Evolutionary conservation across 2,329 filamentous ascomycete species (phyloP), one percentile per base, ranked within the genome.

Genomic region (Calonectria ilicicola): DNA sequence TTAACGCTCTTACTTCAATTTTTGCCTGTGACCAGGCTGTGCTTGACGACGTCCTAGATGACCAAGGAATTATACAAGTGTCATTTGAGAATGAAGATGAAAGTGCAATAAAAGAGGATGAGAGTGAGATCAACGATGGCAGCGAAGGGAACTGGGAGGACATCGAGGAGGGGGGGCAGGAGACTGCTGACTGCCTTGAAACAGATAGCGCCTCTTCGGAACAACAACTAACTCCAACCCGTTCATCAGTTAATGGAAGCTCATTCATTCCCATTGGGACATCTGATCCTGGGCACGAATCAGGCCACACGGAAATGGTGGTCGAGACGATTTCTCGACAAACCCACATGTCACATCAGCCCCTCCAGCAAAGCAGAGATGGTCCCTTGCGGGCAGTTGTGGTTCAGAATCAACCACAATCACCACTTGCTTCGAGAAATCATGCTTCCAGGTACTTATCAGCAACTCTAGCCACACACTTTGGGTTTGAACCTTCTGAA

Each of bases 1-100:
- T 76, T 2, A 72, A 66, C 5, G 67, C 63, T 9, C n/a, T 76
- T 5, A 75, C 74, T 19, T 69, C 75, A 2, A 74, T 76, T 9
- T 72, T 77, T 46, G 73, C 75, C 0, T 67, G 7, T 26, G 32
- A 62, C 35, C 27, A 42, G 46, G 2, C 63, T 15, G 6, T 51
- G 9, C 29, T 70, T 15, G 35, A 19, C 9, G 60, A 64, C 12
- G 6, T 42, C 21, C 4, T 63, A 49, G 21, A 72, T 23, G 17
- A 35, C 62, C 19, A 74, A 19, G 75, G 75, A 1, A 74, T 76
- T 17, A 26, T 77, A 65, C 40, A 70, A 9, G 35, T 76, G 29
- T 5, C 63, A 5, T 72, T 74, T 2, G 65, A 74, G 0, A 67
- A 76, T 9, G 23, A 72, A 15, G 72, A 71, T 19, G 26, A 51